A percentile compares a stretch with the other conserved stretches of the same genome.
Conservation (phyloP, 2,329 filamentous ascomycete genomes). For the Aspergillus aculeatinus region DNA sequence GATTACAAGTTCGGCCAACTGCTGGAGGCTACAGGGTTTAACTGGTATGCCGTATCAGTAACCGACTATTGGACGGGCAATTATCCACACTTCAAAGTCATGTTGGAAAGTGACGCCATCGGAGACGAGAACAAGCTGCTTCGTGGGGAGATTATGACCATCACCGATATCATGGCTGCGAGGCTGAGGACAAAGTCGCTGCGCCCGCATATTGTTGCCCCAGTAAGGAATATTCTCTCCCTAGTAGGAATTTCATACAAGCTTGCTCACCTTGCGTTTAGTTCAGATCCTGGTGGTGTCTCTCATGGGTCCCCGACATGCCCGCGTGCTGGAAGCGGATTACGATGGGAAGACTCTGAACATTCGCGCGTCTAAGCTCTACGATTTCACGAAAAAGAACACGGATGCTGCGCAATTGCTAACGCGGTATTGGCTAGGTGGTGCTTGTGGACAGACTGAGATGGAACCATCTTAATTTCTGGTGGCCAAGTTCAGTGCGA, state of each 20-base stretch:
- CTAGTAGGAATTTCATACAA: background rate
- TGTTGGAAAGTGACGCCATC: constrained; percentile 2
- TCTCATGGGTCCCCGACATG: constrained; percentile 10
- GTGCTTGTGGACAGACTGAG: constrained; percentile 6
- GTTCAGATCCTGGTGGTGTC: constrained; percentile 10
- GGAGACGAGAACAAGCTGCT: constrained; percentile 2
- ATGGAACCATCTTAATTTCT: too few relatives aligned
- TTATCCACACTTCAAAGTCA: constrained; percentile 4
- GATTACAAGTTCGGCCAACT: constrained; percentile 7
- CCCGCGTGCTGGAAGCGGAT: constrained; percentile 8
- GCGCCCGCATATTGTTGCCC: constrained; percentile 11
- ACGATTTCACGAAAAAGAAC: constrained; percentile 10
- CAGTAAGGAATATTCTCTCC: background rate
- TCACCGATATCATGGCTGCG: constrained; percentile 8
- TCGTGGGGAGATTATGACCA: constrained; percentile 10
- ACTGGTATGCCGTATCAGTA: constrained; percentile 1
- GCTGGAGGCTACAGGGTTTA: background rate
- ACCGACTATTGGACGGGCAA: background rate
- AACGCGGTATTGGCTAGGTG: constrained; percentile 11
- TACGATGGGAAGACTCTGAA: constrained; percentile 8
- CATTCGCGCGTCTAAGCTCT: constrained; percentile 8
- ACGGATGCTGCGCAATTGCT: background rate
- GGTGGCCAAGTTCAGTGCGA: too few relatives aligned
- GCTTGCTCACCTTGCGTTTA: background rate
- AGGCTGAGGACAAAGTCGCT: constrained; percentile 9